These are phyloP conservation scores for Anthoceros angustus DNA, from an alignment of 225 moss, liverwort and hornwort genomes.

Conservation along the genomic window DNA sequence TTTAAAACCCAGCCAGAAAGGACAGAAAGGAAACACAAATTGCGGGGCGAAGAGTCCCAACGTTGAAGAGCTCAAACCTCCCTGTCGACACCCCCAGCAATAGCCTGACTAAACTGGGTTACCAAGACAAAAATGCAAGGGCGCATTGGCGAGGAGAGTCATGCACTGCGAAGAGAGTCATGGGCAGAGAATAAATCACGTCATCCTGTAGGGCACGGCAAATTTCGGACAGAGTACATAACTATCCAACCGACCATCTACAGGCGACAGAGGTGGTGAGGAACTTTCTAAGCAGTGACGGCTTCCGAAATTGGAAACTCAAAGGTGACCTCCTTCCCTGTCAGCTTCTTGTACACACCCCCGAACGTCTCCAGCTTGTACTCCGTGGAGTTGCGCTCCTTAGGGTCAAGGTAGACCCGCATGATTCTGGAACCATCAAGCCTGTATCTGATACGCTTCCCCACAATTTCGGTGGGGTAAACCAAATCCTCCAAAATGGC, in stretches of 20 bases:
- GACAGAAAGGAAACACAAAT: too few species aligned
- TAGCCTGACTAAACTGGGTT: too few species aligned
- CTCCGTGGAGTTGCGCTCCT: slow-evolving; percentile 80
- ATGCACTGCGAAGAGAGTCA: too few species aligned
- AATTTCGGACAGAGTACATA: not conserved
- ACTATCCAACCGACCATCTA: not conserved
- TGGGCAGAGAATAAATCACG: too few species aligned
- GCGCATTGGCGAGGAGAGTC: too few species aligned
- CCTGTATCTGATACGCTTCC: slow-evolving; percentile 67
- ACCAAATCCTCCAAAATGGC: slow-evolving; percentile 89
- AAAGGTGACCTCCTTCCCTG: slow-evolving; percentile 86
- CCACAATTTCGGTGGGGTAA: slow-evolving; percentile 80
- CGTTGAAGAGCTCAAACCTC: too few species aligned
- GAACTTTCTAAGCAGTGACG: slow-evolving; percentile 24
- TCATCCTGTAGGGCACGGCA: too few species aligned
- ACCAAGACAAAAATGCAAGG: too few species aligned
- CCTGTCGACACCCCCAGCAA: too few species aligned
- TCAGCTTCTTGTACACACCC: slow-evolving; percentile 80
- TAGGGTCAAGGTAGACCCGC: slow-evolving; percentile 77
- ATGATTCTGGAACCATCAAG: slow-evolving; percentile 77
- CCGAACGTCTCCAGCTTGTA: slow-evolving; percentile 76
- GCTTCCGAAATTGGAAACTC: slow-evolving; percentile 74
- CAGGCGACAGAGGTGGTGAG: not conserved
- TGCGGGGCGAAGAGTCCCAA: too few species aligned
- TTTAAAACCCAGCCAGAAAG: too few species aligned